Conservation (phyloP, 225 moss, liverwort and hornwort genomes). For the Straminergon stramineum region DNA sequence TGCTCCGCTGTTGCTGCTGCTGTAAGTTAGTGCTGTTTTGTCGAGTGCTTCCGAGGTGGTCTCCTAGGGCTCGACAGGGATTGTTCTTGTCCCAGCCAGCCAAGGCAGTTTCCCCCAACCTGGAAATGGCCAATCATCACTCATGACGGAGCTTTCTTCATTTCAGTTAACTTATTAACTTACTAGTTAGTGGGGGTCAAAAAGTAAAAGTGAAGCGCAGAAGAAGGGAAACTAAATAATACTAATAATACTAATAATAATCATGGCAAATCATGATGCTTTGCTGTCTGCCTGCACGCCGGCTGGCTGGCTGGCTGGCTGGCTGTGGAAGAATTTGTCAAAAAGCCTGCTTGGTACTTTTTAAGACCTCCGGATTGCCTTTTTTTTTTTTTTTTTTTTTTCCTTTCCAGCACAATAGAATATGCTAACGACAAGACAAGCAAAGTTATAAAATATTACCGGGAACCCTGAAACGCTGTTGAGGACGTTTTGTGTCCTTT, state of each 20-base stretch:
- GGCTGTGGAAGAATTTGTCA: neutral
- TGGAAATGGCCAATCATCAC: no score
- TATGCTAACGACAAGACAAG: neutral
- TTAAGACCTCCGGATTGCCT: neutral
- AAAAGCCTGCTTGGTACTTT: neutral
- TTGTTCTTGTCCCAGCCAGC: no score
- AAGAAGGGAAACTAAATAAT: no score
- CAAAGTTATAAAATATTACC: neutral
- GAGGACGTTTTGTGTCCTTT: neutral
- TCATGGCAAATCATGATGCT: neutral
- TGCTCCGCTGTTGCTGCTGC: no score
- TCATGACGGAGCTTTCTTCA: no score
- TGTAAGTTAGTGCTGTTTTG: no score
- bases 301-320: neutral
- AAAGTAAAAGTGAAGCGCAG: neutral
- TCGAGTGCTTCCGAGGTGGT: no score
- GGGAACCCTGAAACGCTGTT: neutral
- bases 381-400: no score
- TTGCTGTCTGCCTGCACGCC: neutral
- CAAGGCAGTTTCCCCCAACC: no score
- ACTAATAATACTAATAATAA: no score
- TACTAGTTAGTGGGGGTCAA: neutral
- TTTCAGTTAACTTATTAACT: no score
- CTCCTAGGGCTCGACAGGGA: no score
- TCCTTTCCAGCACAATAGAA: neutral